Conservation (phyloP, 106 monocot species). For the Agapanthus africanus region DNA sequence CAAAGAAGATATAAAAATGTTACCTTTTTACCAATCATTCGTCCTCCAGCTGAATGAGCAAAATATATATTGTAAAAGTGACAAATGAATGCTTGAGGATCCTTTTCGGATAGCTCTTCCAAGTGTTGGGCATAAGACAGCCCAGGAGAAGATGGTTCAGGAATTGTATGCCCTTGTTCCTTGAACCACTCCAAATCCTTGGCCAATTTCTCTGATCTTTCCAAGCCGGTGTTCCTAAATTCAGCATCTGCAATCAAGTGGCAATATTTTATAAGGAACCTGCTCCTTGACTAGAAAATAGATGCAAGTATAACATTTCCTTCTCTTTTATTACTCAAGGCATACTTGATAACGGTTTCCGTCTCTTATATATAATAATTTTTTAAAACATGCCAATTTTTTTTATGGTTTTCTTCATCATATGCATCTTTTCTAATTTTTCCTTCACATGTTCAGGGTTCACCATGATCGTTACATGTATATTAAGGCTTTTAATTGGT, state of each 20-base stretch:
- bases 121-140: constrained; percentile 52
- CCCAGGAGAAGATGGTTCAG: constrained; percentile 79
- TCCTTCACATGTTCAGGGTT: too few species aligned
- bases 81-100: constrained; percentile 92
- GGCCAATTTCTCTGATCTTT: constrained; percentile 66
- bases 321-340: too few species aligned
- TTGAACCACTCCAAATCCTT: constrained; percentile 93
- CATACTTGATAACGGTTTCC: too few species aligned
- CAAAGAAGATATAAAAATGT: background rate
- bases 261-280: too few species aligned
- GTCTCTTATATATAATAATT: too few species aligned
- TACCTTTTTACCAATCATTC: constrained; percentile 99
- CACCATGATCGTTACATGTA: too few species aligned
- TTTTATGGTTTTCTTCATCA: too few species aligned
- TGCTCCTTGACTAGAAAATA: too few species aligned
- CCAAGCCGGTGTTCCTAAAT: constrained; percentile 82
- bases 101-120: constrained; percentile 59
- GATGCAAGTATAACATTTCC: too few species aligned
- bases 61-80: constrained; percentile 96
- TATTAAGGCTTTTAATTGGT: too few species aligned
- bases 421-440: too few species aligned
- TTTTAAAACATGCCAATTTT: too few species aligned
- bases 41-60: constrained; percentile 86
- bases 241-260: constrained; percentile 64
- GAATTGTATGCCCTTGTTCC: constrained; percentile 76